phyloP scores from a whole-genome alignment of 1,284 basidiomycete species.

The Cutaneotrichosporon cutaneum region DNA sequence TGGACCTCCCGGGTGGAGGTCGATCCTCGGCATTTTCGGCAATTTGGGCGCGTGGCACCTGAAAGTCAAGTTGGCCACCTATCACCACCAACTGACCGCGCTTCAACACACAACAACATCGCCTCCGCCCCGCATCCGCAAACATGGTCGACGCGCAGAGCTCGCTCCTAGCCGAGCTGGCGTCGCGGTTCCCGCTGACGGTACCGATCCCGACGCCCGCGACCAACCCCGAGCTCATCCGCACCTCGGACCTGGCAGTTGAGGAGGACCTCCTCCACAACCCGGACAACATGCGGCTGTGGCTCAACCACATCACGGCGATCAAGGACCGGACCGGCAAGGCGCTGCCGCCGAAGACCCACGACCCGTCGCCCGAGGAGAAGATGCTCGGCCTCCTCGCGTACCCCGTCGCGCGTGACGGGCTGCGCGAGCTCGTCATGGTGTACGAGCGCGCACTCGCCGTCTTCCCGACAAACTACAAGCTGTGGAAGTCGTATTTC shows the following conservation, averaged over 20 bases:
- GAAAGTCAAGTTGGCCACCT: not conserved
- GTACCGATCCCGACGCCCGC: slow-evolving; percentile 77
- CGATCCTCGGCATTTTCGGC: slow-evolving; percentile 6
- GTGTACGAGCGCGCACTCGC: slow-evolving; percentile 88
- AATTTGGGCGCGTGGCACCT: slow-evolving; percentile 1
- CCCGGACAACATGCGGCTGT: slow-evolving; percentile 83
- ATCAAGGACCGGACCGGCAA: slow-evolving; percentile 66
- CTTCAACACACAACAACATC: not conserved
- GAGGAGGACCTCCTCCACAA: slow-evolving; percentile 97
- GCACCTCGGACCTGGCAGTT: slow-evolving; percentile 72
- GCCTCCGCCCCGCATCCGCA: slow-evolving; percentile 3
- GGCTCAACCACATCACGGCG: slow-evolving; percentile 82
- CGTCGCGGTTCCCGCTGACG: slow-evolving; percentile 70
- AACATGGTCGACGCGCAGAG: slow-evolving; percentile 31
- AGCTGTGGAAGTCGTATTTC: slow-evolving; percentile 93
- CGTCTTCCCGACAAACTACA: slow-evolving; percentile 86
- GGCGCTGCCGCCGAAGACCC: slow-evolving; percentile 57
- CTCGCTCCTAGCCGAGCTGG: slow-evolving; percentile 42
- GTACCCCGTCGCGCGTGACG: slow-evolving; percentile 67
- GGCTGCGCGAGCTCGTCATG: slow-evolving; percentile 79
- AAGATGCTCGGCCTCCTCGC: slow-evolving; percentile 60
- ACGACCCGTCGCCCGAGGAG: slow-evolving; percentile 42
- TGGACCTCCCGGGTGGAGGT: slow-evolving; percentile 16
- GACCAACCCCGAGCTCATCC: slow-evolving; percentile 72
- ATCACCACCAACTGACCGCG: slow-evolving; percentile 1